These are phyloP conservation scores for Amylocystis lapponica DNA, from an alignment of 768 basidiomycete genomes.

Conservation along the genomic window DNA sequence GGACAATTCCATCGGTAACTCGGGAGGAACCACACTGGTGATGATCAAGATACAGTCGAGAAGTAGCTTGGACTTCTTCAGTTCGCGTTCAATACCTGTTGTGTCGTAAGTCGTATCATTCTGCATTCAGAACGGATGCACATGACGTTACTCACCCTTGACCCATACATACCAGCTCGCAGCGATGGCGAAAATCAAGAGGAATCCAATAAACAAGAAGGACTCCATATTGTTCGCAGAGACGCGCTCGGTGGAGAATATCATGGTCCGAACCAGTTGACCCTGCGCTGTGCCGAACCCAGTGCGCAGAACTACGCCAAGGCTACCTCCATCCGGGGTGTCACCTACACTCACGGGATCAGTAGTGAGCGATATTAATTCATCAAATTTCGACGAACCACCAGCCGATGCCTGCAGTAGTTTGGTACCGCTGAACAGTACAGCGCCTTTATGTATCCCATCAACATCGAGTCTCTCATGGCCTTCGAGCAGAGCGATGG, in stretches of 20 bases:
- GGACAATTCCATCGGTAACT: slow-evolving; percentile 96
- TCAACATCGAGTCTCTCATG: slow-evolving; percentile 80
- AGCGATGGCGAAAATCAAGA: slow-evolving; percentile 95
- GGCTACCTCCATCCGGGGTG: slow-evolving; percentile 89
- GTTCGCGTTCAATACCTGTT: slow-evolving; percentile 80
- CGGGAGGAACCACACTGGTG: slow-evolving; percentile 96
- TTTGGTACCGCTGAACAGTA: slow-evolving; percentile 97
- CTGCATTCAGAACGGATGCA: background rate
- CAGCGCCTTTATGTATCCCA: slow-evolving; percentile 76
- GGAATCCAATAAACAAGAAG: slow-evolving; percentile 97
- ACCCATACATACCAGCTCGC: slow-evolving; percentile 99
- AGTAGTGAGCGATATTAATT: no score
- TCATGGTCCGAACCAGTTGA: slow-evolving; percentile 96
- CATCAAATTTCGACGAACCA: slow-evolving; percentile 25
- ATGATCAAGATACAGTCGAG: slow-evolving; percentile 95
- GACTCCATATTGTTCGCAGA: slow-evolving; percentile 94
- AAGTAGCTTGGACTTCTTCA: slow-evolving; percentile 92
- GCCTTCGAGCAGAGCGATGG: slow-evolving; percentile 76
- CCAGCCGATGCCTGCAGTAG: slow-evolving; percentile 76
- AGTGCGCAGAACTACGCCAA: slow-evolving; percentile 88
- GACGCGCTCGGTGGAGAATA: slow-evolving; percentile 95
- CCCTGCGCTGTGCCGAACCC: slow-evolving; percentile 98
- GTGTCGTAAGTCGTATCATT: background rate
- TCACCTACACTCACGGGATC: slow-evolving; percentile 30
- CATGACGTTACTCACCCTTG: slow-evolving; percentile 63